A percentile compares a stretch with the other conserved stretches of the same genome.
phyloP scores from a whole-genome alignment of 83 land plant genomes.

The Diphasiastrum complanatum region DNA sequence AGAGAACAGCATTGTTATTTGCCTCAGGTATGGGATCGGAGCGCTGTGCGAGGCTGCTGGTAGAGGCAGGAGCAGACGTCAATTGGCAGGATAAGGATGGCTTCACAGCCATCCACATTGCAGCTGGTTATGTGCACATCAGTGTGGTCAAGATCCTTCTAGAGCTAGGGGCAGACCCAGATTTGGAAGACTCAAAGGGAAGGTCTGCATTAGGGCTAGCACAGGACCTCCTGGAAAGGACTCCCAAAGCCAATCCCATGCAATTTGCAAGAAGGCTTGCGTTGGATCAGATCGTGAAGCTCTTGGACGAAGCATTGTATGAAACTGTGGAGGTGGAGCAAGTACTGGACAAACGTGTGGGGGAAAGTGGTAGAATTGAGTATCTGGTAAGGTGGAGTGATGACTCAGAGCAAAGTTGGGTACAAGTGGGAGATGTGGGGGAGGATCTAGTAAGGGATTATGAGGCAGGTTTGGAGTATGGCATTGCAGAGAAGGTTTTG shows the following conservation, averaged over 20 bases:
- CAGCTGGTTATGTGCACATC: neutral
- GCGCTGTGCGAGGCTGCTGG: neutral
- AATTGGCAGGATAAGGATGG: constrained; percentile 8
- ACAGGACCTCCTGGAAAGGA: constrained; percentile 48
- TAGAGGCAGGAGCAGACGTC: constrained; percentile 13
- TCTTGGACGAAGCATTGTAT: constrained; percentile 58
- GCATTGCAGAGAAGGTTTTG: constrained; percentile 67
- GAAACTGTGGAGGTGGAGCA: constrained; percentile 74
- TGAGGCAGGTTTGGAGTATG: constrained; percentile 86
- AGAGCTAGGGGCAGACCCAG: constrained; percentile 51
- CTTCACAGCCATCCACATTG: constrained; percentile 14
- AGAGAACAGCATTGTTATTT: constrained; percentile 9
- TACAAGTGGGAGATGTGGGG: constrained; percentile 40
- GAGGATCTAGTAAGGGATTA: constrained; percentile 75
- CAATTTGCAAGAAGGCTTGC: constrained; percentile 67
- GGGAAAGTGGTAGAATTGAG: constrained; percentile 49
- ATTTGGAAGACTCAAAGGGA: constrained; percentile 48
- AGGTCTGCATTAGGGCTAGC: constrained; percentile 54
- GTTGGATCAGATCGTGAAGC: constrained; percentile 51
- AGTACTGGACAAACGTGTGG: constrained; percentile 56
- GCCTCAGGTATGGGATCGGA: constrained; percentile 7
- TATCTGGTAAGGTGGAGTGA: constrained; percentile 89
- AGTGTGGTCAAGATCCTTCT: constrained; percentile 5
- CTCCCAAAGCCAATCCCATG: constrained; percentile 61
- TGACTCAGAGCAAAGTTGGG: constrained; percentile 67